Evolutionary conservation across 768 basidiomycete genomes (phyloP), one percentile per base, ranked within the genome.

Genomic region (Wakefieldia striispora): DNA sequence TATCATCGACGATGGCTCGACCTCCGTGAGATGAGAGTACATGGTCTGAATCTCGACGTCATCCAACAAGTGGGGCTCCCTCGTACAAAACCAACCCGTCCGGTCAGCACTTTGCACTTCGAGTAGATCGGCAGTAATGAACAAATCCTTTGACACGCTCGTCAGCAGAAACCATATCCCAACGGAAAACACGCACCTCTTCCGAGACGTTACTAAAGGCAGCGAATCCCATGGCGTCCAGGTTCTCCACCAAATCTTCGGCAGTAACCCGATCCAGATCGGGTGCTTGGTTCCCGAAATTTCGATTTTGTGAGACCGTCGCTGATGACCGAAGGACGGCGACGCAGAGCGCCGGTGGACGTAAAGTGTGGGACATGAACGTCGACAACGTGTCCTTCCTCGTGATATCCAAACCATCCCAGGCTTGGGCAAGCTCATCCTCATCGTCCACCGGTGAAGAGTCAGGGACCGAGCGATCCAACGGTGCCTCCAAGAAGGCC

Each of bases 31-130:
- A 57, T 88, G 81, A 3, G 82, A 78, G 64, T 88, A 85, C 55
- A 93, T 84, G 20, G 79, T 84, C 63, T 92, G 88, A 40, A 92
- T 83, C 54, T 91, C 87, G n/a, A 83, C 73, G 3, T 75, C 72
- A 40, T 93, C 91, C 40, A 71, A 65, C 0, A 74, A 68, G 14
- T 67, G 68, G 0, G 72, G 63, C n/a, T 91, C 89, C 45, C 81
- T 74, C 27, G 70, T 47, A 13, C 65, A 54, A 66, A 91, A 88
- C 90, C 91, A 93, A 3, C 87, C 91, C 2, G 80, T 84, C 27
- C 83, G 80, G 63, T 93, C 91, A 14, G 81, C 79, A 2, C 80
- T 83, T 65, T 93, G 91, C 0, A 89, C 80, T 65, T 93, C 91
- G 10, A 93, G 75, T 16, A 91, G 68, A 63, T 93, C 91, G 5